phyloP scores from a whole-genome alignment of 441 rosid genomes.

The Gossypium laxum region DNA sequence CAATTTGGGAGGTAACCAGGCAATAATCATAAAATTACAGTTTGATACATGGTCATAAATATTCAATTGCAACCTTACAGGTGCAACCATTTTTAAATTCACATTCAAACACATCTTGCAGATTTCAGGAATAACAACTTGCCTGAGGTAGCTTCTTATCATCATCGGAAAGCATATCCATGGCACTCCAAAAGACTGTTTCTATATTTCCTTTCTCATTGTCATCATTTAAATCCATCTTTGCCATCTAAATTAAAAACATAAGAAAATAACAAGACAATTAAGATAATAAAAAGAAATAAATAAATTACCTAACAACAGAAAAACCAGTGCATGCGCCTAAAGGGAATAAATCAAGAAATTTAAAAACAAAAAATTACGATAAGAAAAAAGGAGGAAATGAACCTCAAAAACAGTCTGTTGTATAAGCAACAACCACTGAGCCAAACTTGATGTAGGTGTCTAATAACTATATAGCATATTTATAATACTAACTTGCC shows the following conservation, averaged over 20 bases:
- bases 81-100: background rate
- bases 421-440: background rate
- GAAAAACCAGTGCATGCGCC: background rate
- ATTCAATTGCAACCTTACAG: background rate
- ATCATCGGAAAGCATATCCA: conserved; percentile 93
- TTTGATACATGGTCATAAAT: background rate
- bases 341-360: background rate
- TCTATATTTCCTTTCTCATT: conserved; percentile 79
- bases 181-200: conserved; percentile 84
- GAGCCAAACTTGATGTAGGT: background rate
- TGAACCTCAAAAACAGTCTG: background rate
- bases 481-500: background rate
- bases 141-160: conserved; percentile 99
- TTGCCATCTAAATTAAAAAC: conserved; percentile 60
- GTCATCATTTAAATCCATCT: conserved; percentile 82
- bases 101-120: background rate
- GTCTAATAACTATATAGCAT: background rate
- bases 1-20: background rate
- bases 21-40: background rate
- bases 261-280: conserved; percentile 9
- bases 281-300: background rate
- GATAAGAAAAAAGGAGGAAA: background rate
- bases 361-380: background rate
- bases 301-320: background rate
- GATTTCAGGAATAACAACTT: conserved; percentile 26